Percentiles rank a stretch among this genome's conserved stretches.
phyloP scores from a whole-genome alignment of 176 grass and related monocot genomes.

The Sorghum bicolor region DNA sequence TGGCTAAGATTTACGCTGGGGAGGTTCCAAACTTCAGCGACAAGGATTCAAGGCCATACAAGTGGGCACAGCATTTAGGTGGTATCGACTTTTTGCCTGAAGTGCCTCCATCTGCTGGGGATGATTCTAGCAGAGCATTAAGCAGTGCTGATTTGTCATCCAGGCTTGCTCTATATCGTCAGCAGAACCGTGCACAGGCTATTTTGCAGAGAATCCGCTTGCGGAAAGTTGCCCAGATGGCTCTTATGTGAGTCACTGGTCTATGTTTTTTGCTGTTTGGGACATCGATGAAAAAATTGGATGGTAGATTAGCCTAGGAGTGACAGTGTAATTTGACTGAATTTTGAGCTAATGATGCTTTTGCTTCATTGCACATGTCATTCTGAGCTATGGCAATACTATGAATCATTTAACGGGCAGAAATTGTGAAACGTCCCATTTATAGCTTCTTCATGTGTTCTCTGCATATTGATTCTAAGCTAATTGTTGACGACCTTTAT shows the following conservation, averaged over 20 bases:
- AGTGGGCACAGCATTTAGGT: constrained; percentile 95
- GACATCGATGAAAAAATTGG: constrained; percentile 35
- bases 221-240: constrained; percentile 77
- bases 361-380: constrained; percentile 42
- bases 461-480: constrained; percentile 24
- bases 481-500: neutral
- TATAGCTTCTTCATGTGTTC: constrained; percentile 12
- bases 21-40: constrained; percentile 66
- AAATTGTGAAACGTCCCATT: constrained; percentile 18
- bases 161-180: constrained; percentile 67
- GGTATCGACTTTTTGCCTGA: constrained; percentile 94
- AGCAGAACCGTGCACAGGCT: constrained; percentile 70
- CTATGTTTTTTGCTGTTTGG: constrained; percentile 51
- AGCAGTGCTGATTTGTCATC: constrained; percentile 63
- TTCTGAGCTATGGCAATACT: constrained; percentile 26
- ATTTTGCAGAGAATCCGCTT: constrained; percentile 95
- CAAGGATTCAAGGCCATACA: constrained; percentile 82
- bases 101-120: constrained; percentile 43
- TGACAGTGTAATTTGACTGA: constrained; percentile 46
- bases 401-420: constrained; percentile 40
- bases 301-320: constrained; percentile 36
- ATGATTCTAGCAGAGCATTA: constrained; percentile 38
- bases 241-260: constrained; percentile 94
- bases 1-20: constrained; percentile 77
- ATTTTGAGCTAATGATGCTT: constrained; percentile 35